Percentiles rank a stretch among this genome's conserved stretches.
These are phyloP conservation scores for Colletotrichum sp. DNA, from an alignment of 2,329 filamentous ascomycete species.

Conservation along the genomic window DNA sequence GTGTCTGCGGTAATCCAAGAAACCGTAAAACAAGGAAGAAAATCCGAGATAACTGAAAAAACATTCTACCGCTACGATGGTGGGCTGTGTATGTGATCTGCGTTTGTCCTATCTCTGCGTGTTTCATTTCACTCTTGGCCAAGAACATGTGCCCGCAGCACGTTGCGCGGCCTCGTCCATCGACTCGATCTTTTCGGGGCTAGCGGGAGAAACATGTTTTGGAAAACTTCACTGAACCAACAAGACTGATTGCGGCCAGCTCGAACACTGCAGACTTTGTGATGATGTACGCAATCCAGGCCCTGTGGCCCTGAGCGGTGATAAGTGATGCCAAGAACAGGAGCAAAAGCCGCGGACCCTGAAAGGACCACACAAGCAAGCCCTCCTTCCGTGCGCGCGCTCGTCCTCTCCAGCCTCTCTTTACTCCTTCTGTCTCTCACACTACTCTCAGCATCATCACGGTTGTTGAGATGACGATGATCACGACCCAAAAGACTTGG, in stretches of 20 bases:
- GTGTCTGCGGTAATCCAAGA: not conserved
- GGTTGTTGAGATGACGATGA: not conserved
- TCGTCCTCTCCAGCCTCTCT: not conserved
- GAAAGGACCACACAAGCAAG: not conserved
- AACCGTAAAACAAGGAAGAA: constrained; percentile 8
- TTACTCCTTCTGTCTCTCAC: not conserved
- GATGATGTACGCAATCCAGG: not conserved
- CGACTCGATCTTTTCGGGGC: not conserved
- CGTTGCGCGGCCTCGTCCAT: constrained; percentile 4
- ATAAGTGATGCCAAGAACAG: not conserved
- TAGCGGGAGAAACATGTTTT: not conserved
- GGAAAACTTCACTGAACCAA: not conserved
- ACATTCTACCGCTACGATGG: not conserved
- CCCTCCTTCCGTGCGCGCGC: not conserved
- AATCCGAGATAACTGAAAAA: not conserved
- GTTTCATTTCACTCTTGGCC: not conserved
- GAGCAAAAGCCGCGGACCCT: not conserved
- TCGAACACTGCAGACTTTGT: not conserved
- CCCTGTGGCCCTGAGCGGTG: not conserved
- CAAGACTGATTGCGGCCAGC: not conserved
- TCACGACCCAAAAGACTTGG: not conserved
- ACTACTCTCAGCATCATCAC: not conserved
- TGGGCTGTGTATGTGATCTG: not conserved
- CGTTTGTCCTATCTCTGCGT: not conserved
- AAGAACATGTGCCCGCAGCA: constrained; percentile 1